Evolutionary conservation across 176 grass and related monocot species (phyloP).

Genomic region (Musa beccarii): DNA sequence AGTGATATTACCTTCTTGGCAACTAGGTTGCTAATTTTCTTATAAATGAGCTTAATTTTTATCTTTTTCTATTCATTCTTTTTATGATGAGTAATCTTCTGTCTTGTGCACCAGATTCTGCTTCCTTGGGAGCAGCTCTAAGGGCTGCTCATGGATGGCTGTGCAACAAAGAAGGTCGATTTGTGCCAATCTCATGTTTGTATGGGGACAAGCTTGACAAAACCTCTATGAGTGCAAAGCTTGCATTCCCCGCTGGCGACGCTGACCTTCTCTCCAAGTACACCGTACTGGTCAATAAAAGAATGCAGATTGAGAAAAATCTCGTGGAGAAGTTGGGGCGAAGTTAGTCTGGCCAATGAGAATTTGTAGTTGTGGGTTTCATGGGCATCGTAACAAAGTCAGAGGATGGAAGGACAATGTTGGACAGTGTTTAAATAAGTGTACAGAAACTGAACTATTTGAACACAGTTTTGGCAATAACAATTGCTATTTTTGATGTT

Average conservation of each 20-base stretch:
- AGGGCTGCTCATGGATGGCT: constrained; percentile 92
- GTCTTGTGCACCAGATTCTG: constrained; percentile 50
- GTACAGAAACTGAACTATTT: no score
- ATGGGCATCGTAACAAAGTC: no score
- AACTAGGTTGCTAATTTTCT: no score
- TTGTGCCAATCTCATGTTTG: constrained; percentile 55
- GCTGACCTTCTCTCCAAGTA: constrained; percentile 52
- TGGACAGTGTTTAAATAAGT: no score
- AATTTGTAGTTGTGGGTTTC: background rate
- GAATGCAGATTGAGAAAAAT: constrained; percentile 68
- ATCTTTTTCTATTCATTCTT: background rate
- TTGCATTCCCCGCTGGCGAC: constrained; percentile 32
- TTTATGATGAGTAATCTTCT: background rate
- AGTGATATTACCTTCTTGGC: no score
- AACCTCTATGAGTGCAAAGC: constrained; percentile 53
- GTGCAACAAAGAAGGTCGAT: constrained; percentile 59
- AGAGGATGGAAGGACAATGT: no score
- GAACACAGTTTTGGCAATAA: no score
- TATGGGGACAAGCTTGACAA: constrained; percentile 60
- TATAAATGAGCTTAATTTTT: no score
- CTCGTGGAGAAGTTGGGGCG: constrained; percentile 60
- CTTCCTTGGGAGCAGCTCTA: constrained; percentile 69
- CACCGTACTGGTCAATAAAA: constrained; percentile 56
- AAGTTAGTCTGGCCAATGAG: constrained; percentile 12
- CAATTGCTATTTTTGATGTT: no score